Base-by-base conservation (phyloP, 495 filamentous ascomycete genomes). In the Lasiosphaeria ovina region DNA sequence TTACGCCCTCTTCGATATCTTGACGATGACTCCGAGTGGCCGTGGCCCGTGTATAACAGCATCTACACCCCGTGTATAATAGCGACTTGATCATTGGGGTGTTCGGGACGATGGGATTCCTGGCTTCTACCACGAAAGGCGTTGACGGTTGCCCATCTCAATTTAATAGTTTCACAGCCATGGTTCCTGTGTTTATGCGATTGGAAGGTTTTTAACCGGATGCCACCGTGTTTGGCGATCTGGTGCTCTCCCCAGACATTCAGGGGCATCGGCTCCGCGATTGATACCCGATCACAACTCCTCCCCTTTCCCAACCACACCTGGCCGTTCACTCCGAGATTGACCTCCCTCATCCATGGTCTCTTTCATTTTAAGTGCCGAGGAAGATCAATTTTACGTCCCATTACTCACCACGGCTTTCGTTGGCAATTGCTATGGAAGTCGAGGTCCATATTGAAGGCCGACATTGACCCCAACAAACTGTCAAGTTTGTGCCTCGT, bases 81-180 rank as follows among this genome's bases (percentile, higher is more conserved):
- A 68, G 32, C 54, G 53, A 55, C 35, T 61, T 51, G 54, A 58
- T 16, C 53, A 58, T 24, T 14, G 7, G 42, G 53, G 3, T 34
- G 55, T 40, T 55, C 36, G 16, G 58, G 44, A n/a, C 60, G 51
- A 53, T 24, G 11, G 51, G 14, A 8, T 48, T 16, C 34, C 52
- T 17, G 44, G 54, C 57, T 32, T 6, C 35, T 50, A 47, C 34
- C 34, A 57, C 58, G 62, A 59, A 61, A 59, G 65, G 65, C 65
- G 65, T 67, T 67, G 31, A 55, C 53, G 50, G 65, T 54, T 38
- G 60, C 54, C 55, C 55, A 62, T 58, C 50, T 63, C 64, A 61
- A 66, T 58, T 54, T 50, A 17, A 50, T 50, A 45, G 2, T 24
- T 24, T 24, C 24, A 45, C 42, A 45, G 42, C 42, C n/a, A 10